These are phyloP conservation scores for Trichophyton schoenleinii DNA, from an alignment of 2,329 filamentous ascomycete genomes.

Conservation along the genomic window DNA sequence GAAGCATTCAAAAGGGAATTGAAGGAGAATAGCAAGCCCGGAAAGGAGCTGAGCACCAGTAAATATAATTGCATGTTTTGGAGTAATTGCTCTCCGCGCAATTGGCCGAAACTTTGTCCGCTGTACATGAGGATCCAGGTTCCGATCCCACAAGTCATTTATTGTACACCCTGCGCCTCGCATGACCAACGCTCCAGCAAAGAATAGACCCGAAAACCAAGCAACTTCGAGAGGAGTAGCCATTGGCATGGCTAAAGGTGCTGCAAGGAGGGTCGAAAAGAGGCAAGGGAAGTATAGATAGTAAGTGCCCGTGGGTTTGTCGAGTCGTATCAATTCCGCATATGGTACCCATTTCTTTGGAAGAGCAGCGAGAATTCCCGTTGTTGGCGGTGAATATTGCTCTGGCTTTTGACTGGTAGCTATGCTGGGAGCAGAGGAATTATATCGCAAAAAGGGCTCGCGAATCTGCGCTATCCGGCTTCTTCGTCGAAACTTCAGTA, in stretches of 20 bases:
- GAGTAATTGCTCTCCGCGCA: constrained; percentile 39
- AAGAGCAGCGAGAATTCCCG: constrained; percentile 34
- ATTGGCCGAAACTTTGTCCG: constrained; percentile 42
- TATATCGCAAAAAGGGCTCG: background rate
- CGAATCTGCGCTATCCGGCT: background rate
- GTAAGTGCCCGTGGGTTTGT: constrained; percentile 41
- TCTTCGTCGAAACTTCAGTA: background rate
- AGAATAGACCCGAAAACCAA: constrained; percentile 30
- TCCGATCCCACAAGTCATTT: constrained; percentile 45
- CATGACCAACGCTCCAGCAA: constrained; percentile 37
- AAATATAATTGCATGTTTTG: constrained; percentile 32
- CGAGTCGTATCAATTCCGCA: constrained; percentile 41
- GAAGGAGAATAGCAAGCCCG: constrained; percentile 31
- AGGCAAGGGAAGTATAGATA: constrained; percentile 43
- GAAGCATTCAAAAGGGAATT: constrained; percentile 32
- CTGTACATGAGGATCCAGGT: constrained; percentile 41
- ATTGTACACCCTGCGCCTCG: constrained; percentile 42
- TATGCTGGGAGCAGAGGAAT: background rate
- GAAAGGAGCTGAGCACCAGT: constrained; percentile 32
- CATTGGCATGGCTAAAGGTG: constrained; percentile 30
- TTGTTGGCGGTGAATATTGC: constrained; percentile 35
- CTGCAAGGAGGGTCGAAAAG: constrained; percentile 36
- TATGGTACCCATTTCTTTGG: constrained; percentile 43
- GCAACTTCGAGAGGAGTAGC: constrained; percentile 26
- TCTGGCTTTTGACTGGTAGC: constrained; percentile 6